These are phyloP conservation scores for Aphanomyces stellatus DNA, from an alignment of 352 stramenopile genomes.

Conservation along the genomic window DNA sequence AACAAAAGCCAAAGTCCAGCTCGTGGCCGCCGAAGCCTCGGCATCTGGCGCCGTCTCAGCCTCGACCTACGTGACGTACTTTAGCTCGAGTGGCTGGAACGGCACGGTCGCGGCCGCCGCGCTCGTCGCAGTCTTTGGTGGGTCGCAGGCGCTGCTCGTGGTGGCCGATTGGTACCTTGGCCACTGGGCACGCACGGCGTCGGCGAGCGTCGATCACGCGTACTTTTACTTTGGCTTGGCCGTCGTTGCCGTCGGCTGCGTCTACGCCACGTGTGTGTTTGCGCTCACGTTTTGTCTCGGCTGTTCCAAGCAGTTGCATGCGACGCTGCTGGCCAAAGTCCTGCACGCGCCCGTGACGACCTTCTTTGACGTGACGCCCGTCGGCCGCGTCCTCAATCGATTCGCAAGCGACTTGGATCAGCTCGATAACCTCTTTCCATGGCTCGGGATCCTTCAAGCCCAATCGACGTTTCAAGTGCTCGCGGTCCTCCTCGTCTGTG, in stretches of 20 bases:
- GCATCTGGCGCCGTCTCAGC: constrained; percentile 24
- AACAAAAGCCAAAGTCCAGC: neutral
- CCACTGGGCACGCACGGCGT: neutral
- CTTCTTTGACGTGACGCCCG: constrained; percentile 49
- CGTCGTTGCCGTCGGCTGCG: neutral
- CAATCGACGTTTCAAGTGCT: constrained; percentile 1
- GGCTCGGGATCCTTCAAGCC: constrained; percentile 20
- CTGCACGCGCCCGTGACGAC: constrained; percentile 11
- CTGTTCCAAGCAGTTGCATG: constrained; percentile 6
- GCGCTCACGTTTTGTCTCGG: neutral
- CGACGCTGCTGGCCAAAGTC: neutral
- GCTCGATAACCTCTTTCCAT: constrained; percentile 51
- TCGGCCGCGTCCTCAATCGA: constrained; percentile 61
- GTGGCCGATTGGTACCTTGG: constrained; percentile 11
- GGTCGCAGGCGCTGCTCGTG: neutral
- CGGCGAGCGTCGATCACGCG: neutral
- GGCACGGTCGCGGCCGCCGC: neutral
- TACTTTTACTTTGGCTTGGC: neutral
- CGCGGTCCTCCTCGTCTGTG: constrained; percentile 1
- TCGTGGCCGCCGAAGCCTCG: constrained; percentile 25
- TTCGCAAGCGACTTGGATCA: constrained; percentile 70
- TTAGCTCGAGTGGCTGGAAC: constrained; percentile 27
- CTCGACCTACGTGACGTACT: constrained; percentile 29
- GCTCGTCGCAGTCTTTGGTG: neutral
- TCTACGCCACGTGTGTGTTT: neutral